phyloP scores from a whole-genome alignment of 2,329 filamentous ascomycete genomes.

The Alternaria sp. region DNA sequence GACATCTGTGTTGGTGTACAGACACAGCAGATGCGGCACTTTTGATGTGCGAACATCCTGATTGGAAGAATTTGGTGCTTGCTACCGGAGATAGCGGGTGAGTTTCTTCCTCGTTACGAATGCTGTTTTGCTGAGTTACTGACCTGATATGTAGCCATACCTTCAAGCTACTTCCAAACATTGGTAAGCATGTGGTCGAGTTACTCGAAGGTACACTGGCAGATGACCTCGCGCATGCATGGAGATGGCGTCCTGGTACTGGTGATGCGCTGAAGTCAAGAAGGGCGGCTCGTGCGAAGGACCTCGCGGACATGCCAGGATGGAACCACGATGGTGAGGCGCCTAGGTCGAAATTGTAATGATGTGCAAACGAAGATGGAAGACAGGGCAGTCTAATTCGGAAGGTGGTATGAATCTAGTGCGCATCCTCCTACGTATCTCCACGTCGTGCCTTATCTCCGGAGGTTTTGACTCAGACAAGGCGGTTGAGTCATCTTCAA shows the following conservation, averaged over 20 bases:
- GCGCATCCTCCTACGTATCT: background rate
- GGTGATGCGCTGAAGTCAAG: slow-evolving; percentile 54
- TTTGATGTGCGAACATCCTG: slow-evolving; percentile 61
- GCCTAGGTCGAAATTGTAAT: slow-evolving; percentile 13
- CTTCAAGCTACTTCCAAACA: slow-evolving; percentile 56
- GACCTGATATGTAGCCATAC: slow-evolving; percentile 45
- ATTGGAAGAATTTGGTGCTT: slow-evolving; percentile 56
- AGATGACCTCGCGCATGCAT: slow-evolving; percentile 49
- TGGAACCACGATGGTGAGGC: slow-evolving; percentile 43
- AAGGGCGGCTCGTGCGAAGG: slow-evolving; percentile 51
- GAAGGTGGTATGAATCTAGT: background rate
- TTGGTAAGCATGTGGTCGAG: slow-evolving; percentile 57
- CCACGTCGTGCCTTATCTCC: background rate
- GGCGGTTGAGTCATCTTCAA: background rate
- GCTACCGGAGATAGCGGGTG: slow-evolving; percentile 57
- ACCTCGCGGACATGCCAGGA: slow-evolving; percentile 55
- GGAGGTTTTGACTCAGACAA: background rate
- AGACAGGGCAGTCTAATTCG: background rate
- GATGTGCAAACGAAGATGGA: background rate
- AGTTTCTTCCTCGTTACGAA: slow-evolving; percentile 18
- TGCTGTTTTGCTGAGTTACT: background rate
- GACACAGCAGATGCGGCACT: slow-evolving; percentile 68
- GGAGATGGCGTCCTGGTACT: slow-evolving; percentile 54
- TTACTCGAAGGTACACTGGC: slow-evolving; percentile 51
- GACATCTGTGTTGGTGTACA: slow-evolving; percentile 64